Conservation (phyloP, 331 rosid species). For the Malus hybrid region DNA sequence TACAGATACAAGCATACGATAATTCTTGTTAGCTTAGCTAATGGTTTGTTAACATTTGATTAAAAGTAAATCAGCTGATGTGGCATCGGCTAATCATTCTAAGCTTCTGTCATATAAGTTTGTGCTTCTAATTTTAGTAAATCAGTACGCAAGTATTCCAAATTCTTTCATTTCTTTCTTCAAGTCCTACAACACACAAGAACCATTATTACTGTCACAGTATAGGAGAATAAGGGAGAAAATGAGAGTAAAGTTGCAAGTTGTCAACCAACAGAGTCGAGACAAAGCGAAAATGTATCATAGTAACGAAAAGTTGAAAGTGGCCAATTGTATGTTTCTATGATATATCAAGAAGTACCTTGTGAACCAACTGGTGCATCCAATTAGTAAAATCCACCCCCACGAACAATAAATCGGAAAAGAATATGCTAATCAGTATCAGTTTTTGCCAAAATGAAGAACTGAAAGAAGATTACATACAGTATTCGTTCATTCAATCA, state of each 20-base stretch:
- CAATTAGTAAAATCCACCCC: slow-evolving; percentile 15
- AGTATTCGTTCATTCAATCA: not conserved
- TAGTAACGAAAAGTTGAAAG: not conserved
- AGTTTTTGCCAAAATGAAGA: not conserved
- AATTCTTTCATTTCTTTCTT: too few relatives aligned
- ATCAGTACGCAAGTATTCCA: too few relatives aligned
- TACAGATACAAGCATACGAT: too few relatives aligned
- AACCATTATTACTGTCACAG: too few relatives aligned
- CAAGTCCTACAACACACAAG: too few relatives aligned
- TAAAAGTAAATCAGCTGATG: too few relatives aligned
- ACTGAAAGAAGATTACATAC: not conserved
- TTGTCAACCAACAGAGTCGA: not conserved
- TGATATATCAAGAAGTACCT: slow-evolving; percentile 29
- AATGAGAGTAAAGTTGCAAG: not conserved
- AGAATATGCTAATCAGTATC: slow-evolving; percentile 20
- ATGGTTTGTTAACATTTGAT: too few relatives aligned
- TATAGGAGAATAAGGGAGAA: too few relatives aligned
- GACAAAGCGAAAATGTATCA: not conserved
- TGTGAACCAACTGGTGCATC: slow-evolving; percentile 45
- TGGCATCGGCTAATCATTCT: too few relatives aligned
- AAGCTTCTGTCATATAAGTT: too few relatives aligned
- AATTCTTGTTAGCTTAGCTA: too few relatives aligned
- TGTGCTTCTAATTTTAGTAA: too few relatives aligned
- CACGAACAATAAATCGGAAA: slow-evolving; percentile 12
- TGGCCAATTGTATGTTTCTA: not conserved